phyloP scores from a whole-genome alignment of 2,329 filamentous ascomycete genomes.

The Aschersonia sp. region DNA sequence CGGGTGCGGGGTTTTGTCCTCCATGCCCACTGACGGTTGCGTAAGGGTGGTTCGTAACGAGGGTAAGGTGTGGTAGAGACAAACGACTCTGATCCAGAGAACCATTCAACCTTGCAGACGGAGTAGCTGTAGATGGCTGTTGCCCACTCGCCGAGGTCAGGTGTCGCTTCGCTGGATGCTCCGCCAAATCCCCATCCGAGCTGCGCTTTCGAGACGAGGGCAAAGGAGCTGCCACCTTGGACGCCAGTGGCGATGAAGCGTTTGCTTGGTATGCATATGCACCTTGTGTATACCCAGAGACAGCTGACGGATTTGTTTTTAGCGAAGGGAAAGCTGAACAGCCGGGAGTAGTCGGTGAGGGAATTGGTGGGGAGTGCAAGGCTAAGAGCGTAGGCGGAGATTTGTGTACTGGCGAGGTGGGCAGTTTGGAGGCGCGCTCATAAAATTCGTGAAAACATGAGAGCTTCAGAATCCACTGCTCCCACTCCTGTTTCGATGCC shows the following conservation, averaged over 20 bases:
- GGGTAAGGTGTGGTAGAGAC: conserved; percentile 56
- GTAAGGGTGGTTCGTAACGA: conserved; percentile 36
- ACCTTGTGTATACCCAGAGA: conserved; percentile 18
- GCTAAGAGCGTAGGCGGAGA: conserved; percentile 23
- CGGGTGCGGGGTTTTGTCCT: conserved; percentile 19
- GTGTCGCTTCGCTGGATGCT: conserved; percentile 40
- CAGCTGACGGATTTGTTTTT: conserved; percentile 25
- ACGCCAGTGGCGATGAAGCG: conserved; percentile 31
- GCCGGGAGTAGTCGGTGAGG: conserved; percentile 30
- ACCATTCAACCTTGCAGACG: conserved; percentile 8
- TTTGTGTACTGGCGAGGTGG: conserved; percentile 25
- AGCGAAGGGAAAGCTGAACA: conserved; percentile 19
- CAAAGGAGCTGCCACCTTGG: conserved; percentile 28
- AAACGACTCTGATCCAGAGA: conserved; percentile 29
- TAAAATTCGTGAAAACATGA: conserved; percentile 74
- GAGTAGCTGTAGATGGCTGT: conserved; percentile 4
- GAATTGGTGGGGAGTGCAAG: conserved; percentile 27
- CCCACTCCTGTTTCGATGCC: conserved; percentile 76
- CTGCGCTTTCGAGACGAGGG: conserved; percentile 32
- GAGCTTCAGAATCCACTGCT: conserved; percentile 71
- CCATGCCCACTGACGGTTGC: conserved; percentile 23
- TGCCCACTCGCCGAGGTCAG: conserved; percentile 11
- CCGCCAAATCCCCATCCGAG: conserved; percentile 31
- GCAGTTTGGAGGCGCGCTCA: conserved; percentile 44
- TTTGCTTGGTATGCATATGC: conserved; percentile 25